These are phyloP conservation scores for Haematococcus sp. DNA, from an alignment of 139 green algal genomes.

Conservation along the genomic window DNA sequence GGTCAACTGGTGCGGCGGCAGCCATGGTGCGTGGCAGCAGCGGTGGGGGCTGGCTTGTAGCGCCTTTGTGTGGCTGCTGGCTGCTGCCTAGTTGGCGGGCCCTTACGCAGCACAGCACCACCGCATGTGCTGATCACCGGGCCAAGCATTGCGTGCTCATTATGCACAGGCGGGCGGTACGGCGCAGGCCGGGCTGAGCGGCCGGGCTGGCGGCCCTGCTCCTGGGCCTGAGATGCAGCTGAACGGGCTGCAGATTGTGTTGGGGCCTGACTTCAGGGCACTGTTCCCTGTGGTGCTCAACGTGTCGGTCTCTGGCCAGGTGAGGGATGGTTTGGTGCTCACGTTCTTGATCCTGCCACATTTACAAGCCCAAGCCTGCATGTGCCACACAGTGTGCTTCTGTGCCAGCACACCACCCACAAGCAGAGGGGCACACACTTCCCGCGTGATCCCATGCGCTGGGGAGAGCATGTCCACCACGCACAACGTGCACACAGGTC, in stretches of 20 bases:
- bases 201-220: slow-evolving; percentile 4
- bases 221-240: slow-evolving; percentile 47
- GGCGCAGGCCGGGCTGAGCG: neutral
- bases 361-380: neutral
- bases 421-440: no score
- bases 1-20: neutral
- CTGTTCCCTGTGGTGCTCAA: slow-evolving; percentile 93
- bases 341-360: neutral
- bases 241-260: slow-evolving; percentile 45
- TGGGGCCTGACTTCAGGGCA: slow-evolving; percentile 87
- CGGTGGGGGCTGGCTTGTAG: slow-evolving; percentile 13
- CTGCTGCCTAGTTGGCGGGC: no score
- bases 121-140: no score
- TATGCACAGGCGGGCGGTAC: no score
- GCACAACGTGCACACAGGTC: slow-evolving; percentile 20
- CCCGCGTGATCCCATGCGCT: no score
- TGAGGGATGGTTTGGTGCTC: slow-evolving; percentile 10
- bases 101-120: no score
- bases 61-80: neutral
- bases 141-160: no score
- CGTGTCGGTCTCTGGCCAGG: slow-evolving; percentile 64
- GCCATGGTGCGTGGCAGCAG: slow-evolving; percentile 12
- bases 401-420: no score
- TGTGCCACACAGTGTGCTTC: neutral
- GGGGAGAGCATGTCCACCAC: no score